phyloP scores from a whole-genome alignment of 768 basidiomycete genomes.

The Rhizopogon roseolus region DNA sequence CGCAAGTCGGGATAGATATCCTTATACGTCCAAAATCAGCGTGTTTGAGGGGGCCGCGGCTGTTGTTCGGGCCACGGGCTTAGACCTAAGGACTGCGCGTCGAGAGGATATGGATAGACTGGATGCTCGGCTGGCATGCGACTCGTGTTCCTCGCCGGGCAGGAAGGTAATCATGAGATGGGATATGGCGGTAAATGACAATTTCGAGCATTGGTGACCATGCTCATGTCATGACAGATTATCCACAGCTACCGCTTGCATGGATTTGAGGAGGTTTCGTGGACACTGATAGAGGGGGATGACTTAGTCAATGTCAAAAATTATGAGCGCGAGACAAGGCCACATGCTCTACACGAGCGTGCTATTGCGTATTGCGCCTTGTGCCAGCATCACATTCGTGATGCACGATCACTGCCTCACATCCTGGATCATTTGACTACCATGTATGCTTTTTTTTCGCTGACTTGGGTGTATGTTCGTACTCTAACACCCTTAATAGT shows the following conservation, averaged over 20 bases:
- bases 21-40: not conserved
- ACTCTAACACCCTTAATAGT: not conserved
- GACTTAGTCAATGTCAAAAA: not conserved
- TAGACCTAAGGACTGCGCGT: constrained; percentile 1
- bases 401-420: not conserved
- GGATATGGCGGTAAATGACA: no score
- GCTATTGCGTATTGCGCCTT: not conserved
- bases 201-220: no score
- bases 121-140: no score
- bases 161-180: no score
- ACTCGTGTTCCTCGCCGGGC: no score
- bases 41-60: not conserved
- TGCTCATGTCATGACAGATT: not conserved
- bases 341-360: not conserved
- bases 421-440: not conserved
- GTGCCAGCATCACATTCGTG: not conserved
- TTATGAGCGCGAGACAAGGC: no score
- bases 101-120: no score
- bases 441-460: not conserved
- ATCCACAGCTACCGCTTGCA: not conserved
- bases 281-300: not conserved
- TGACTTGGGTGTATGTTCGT: not conserved
- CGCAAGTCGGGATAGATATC: not conserved
- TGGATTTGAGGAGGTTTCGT: not conserved
- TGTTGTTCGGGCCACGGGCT: not conserved